phyloP scores from a whole-genome alignment of 106 monocot genomes.

The Acorus calamus region DNA sequence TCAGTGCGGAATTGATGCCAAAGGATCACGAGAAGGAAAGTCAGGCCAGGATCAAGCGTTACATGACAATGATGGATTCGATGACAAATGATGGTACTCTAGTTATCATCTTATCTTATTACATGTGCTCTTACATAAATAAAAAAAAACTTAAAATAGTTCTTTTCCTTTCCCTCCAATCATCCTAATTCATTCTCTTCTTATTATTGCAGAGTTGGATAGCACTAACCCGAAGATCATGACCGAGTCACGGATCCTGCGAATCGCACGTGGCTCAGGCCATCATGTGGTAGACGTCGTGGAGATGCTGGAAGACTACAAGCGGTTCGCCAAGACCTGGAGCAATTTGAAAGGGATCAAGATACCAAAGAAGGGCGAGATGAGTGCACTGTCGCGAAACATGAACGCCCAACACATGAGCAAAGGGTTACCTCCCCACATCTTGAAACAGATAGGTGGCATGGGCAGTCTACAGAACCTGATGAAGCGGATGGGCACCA shows the following conservation, averaged over 20 bases:
- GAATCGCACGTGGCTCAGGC: constrained; percentile 81
- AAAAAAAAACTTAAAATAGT: no score
- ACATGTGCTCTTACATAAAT: no score
- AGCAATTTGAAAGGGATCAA: constrained; percentile 97
- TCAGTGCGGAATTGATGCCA: constrained; percentile 89
- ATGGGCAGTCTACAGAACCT: constrained; percentile 85
- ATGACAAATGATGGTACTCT: constrained; percentile 90
- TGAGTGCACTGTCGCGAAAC: constrained; percentile 82
- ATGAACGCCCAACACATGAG: constrained; percentile 96
- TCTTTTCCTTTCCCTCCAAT: no score
- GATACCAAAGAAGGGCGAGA: constrained; percentile 95
- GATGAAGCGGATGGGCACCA: constrained; percentile 91
- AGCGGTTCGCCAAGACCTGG: constrained; percentile 84
- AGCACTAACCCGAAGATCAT: constrained; percentile 80
- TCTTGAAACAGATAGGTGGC: constrained; percentile 86
- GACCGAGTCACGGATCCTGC: constrained; percentile 72
- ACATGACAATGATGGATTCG: constrained; percentile 99
- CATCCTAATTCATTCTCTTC: no score
- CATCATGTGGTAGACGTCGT: constrained; percentile 48
- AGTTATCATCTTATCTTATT: constrained; percentile 2
- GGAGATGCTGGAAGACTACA: constrained; percentile 95
- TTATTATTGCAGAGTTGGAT: constrained; percentile 53
- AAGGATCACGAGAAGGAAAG: constrained; percentile 98
- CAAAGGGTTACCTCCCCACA: constrained; percentile 78
- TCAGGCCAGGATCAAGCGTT: constrained; percentile 92